These are phyloP conservation scores for Ustilago hordei DNA, from an alignment of 1,284 basidiomycete genomes.

Conservation along the genomic window DNA sequence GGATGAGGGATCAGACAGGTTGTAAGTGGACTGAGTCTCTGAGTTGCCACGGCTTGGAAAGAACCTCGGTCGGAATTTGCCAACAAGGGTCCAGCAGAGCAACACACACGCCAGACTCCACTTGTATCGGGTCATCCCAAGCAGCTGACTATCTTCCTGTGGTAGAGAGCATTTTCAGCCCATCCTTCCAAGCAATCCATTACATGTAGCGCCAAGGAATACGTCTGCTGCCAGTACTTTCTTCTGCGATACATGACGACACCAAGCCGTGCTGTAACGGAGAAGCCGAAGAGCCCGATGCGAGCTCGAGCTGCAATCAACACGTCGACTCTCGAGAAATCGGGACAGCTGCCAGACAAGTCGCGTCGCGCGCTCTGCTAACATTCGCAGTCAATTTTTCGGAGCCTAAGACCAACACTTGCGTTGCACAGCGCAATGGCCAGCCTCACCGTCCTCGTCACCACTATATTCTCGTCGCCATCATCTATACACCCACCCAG, in stretches of 20 bases:
- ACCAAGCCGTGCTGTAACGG: background rate
- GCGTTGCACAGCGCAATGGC: background rate
- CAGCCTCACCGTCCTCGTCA: background rate
- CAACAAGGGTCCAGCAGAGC: slow-evolving; percentile 34
- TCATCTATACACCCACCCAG: slow-evolving; percentile 11
- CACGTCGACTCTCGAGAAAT: slow-evolving; percentile 7
- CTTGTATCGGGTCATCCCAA: slow-evolving; percentile 1
- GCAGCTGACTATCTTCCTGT: background rate
- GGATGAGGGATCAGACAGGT: background rate
- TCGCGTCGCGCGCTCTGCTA: slow-evolving; percentile 46
- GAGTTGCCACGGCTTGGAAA: background rate
- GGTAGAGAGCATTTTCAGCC: background rate
- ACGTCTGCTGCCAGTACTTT: background rate
- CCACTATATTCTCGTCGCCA: slow-evolving; percentile 3
- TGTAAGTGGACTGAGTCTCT: background rate
- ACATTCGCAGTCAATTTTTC: slow-evolving; percentile 12
- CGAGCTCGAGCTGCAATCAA: slow-evolving; percentile 6
- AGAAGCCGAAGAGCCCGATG: background rate
- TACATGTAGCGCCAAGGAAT: background rate
- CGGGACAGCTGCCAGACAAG: slow-evolving; percentile 7
- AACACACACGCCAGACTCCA: slow-evolving; percentile 5
- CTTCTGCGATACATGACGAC: background rate
- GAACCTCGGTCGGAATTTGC: slow-evolving; percentile 11
- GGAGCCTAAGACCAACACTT: slow-evolving; percentile 38
- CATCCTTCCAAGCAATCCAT: background rate